These are phyloP conservation scores for Lentinula novae-zelandiae DNA, from an alignment of 1,284 basidiomycete genomes.

Conservation along the genomic window DNA sequence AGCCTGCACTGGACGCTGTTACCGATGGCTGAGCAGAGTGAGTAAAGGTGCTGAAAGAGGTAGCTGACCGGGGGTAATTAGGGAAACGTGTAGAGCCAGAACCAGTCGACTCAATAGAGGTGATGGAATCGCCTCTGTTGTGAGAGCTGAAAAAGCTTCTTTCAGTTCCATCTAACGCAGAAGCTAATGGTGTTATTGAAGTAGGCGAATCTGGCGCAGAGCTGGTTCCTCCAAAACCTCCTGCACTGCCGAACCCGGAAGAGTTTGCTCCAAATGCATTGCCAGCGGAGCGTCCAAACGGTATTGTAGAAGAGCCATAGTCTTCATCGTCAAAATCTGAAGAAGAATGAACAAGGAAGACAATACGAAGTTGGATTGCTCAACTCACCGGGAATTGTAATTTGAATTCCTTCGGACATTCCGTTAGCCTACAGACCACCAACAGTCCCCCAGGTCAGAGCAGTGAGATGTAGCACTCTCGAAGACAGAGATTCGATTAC, in stretches of 20 bases:
- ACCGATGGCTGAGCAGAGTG: constrained; percentile 58
- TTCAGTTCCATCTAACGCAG: constrained; percentile 42
- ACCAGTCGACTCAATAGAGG: constrained; percentile 62
- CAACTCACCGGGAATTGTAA: constrained; percentile 70
- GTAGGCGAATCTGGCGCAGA: constrained; percentile 66
- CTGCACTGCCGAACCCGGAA: constrained; percentile 12
- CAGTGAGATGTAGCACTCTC: neutral
- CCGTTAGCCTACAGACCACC: neutral
- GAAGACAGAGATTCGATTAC: neutral
- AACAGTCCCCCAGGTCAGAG: neutral
- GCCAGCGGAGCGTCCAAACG: constrained; percentile 55
- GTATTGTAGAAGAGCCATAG: constrained; percentile 54
- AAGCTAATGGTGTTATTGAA: constrained; percentile 44
- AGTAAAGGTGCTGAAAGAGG: constrained; percentile 51
- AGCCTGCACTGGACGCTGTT: constrained; percentile 38
- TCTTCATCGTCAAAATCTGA: constrained; percentile 74
- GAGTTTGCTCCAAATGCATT: constrained; percentile 35
- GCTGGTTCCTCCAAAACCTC: constrained; percentile 24
- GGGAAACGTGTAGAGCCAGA: constrained; percentile 46
- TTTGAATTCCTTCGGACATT: constrained; percentile 63
- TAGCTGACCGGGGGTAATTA: constrained; percentile 32
- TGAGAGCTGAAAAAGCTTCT: constrained; percentile 65
- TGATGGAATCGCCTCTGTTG: constrained; percentile 68
- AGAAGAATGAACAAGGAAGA: constrained; percentile 4
- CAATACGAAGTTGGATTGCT: constrained; percentile 1